These are phyloP conservation scores for Syncephalis fuscata DNA, from an alignment of 371 early-diverging fungal species.

Conservation along the genomic window DNA sequence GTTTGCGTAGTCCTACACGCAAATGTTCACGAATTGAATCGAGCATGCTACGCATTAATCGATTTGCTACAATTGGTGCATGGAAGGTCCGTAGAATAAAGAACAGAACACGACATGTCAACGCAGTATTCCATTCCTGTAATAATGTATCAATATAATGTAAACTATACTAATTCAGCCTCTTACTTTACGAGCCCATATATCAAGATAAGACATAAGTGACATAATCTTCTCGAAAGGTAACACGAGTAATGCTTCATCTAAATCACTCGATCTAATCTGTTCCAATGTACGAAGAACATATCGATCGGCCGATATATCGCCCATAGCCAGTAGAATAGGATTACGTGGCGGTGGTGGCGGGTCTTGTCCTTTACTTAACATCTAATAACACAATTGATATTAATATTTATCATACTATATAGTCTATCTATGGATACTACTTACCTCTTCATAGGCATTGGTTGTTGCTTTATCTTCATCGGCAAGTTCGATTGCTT, in stretches of 20 bases:
- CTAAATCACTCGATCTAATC: conserved; percentile 67
- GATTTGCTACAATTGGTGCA: conserved; percentile 59
- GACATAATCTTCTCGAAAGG: conserved; percentile 62
- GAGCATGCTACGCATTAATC: conserved; percentile 59
- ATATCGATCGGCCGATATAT: conserved; percentile 57
- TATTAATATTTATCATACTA: not conserved
- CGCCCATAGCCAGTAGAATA: conserved; percentile 49
- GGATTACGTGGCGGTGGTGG: conserved; percentile 45
- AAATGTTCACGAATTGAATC: conserved; percentile 48
- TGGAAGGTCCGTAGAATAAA: conserved; percentile 70
- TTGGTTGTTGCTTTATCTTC: conserved; percentile 54
- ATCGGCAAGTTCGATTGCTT: conserved; percentile 76
- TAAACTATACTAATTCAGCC: not conserved
- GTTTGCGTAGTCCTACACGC: conserved; percentile 35
- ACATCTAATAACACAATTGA: not conserved
- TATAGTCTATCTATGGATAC: not conserved
- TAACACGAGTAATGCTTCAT: conserved; percentile 74
- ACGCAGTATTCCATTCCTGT: conserved; percentile 55
- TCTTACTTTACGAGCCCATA: conserved; percentile 59
- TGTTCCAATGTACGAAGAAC: conserved; percentile 58
- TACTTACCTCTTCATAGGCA: conserved; percentile 30
- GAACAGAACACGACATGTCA: conserved; percentile 65
- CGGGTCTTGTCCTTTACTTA: conserved; percentile 28
- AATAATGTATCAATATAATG: conserved; percentile 6
- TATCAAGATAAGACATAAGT: conserved; percentile 52